Percentiles rank a stretch among this genome's conserved stretches.
Evolutionary conservation across 371 early-diverging fungal species (phyloP).

Genomic region (Mortierella sp.): DNA sequence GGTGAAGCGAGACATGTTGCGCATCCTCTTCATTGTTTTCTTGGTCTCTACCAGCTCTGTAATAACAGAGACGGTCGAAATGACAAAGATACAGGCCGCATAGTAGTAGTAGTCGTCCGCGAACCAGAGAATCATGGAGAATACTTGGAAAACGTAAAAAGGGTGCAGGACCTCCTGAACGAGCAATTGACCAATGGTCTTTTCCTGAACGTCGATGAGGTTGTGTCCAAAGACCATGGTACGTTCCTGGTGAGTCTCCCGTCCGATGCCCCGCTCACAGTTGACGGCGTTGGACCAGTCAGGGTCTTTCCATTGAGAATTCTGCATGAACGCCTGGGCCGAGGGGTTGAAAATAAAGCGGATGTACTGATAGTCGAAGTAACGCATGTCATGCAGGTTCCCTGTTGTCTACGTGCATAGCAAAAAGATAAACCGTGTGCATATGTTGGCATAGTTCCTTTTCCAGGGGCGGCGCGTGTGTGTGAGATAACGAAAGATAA

Average conservation of each 20-base stretch:
- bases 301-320: conserved; percentile 84
- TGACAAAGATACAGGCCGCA: conserved; percentile 92
- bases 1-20: conserved; percentile 88
- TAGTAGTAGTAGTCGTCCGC: conserved; percentile 96
- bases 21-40: conserved; percentile 81
- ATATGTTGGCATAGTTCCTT: neutral
- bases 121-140: conserved; percentile 92
- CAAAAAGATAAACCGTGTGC: neutral
- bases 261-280: conserved; percentile 68
- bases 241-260: conserved; percentile 71
- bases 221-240: conserved; percentile 88
- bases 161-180: conserved; percentile 94
- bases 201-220: conserved; percentile 84
- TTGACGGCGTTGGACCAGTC: conserved; percentile 70
- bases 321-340: conserved; percentile 78
- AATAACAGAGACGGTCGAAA: conserved; percentile 72
- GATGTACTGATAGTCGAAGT: conserved; percentile 86
- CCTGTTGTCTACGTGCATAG: conserved; percentile 28
- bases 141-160: conserved; percentile 95
- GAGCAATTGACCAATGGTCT: conserved; percentile 79
- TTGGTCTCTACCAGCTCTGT: conserved; percentile 89
- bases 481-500: neutral
- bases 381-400: conserved; percentile 60
- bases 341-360: conserved; percentile 88
- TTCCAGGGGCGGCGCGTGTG: neutral